Conservation (phyloP, 371 early-diverging fungal species). For the Mucor ambiguus region DNA sequence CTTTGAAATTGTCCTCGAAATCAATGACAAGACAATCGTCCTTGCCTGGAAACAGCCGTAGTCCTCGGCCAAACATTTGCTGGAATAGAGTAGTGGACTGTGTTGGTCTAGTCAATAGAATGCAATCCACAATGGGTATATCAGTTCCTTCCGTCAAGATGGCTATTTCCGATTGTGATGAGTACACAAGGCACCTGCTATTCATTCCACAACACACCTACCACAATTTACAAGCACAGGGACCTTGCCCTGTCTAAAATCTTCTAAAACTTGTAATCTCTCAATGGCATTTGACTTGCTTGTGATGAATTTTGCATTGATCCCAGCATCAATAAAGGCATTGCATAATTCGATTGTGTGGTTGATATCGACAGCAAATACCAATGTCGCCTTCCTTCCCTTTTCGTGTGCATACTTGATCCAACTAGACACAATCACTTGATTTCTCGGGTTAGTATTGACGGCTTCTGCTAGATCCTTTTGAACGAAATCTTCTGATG, state of each 20-base stretch:
- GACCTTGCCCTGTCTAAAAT: conserved; percentile 66
- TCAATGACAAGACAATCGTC: conserved; percentile 85
- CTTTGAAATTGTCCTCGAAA: conserved; percentile 71
- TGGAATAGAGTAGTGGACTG: conserved; percentile 78
- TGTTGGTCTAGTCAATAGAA: conserved; percentile 91
- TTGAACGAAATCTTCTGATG: conserved; percentile 65
- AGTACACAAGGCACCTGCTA: neutral
- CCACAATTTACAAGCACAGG: conserved; percentile 92
- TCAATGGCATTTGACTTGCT: conserved; percentile 57
- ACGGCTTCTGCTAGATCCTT: conserved; percentile 63
- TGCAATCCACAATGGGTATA: conserved; percentile 87
- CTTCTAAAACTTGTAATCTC: conserved; percentile 57
- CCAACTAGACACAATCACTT: conserved; percentile 68
- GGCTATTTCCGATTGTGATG: conserved; percentile 9
- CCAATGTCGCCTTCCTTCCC: conserved; percentile 62
- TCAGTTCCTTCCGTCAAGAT: conserved; percentile 88
- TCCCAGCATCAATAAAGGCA: conserved; percentile 61
- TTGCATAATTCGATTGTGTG: conserved; percentile 68
- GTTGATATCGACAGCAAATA: conserved; percentile 86
- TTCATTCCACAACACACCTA: conserved; percentile 6
- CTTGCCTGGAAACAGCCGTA: conserved; percentile 73
- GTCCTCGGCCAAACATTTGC: conserved; percentile 96
- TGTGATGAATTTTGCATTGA: conserved; percentile 67
- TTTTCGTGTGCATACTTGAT: conserved; percentile 49
- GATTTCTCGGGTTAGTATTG: conserved; percentile 71